Evolutionary conservation across 441 rosid species (phyloP), one percentile per base, ranked within the genome.

Genomic region (Hura crepitans): DNA sequence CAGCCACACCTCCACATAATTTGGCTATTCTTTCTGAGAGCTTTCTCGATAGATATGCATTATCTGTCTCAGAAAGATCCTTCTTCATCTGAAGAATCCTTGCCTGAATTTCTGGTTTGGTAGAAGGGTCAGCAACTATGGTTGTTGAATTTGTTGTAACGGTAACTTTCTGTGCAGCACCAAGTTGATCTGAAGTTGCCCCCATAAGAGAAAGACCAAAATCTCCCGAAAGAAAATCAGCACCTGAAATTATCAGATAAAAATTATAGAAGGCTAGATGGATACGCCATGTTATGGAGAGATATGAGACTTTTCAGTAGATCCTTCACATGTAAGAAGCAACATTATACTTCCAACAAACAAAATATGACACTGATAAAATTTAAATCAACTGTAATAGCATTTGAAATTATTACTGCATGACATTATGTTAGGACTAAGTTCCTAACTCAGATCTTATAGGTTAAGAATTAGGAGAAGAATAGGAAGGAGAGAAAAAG

Each of bases 61-160:
- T 88, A 74, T 83, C 92, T 31, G 86, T 87, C 85, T 83, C 95
- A 62, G 89, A 83, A 73, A 91, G 81, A 79, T 91, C 95, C 88
- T 86, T 89, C 81, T 91, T 93, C 77, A 89, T 88, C 86, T 89
- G 95, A 75, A 77, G 71, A 72, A 91, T 83, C 79, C 97, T 89
- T 37, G 96, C 93, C 79, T 79, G 92, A 73, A 91, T 86, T 83
- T 93, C 98, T n/a, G 91, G 82, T 86, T 86, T 91, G 23, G 87
- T 87, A 54, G 92, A 84, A 68, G 90, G 83, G 74, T 87, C 96
- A 12, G 97, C 93, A 62, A 93, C 84, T 74, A 93, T 81, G 59
- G 92, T 88, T 39, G 97, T 91, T 77, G 95, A 91, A 65, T 81
- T 86, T 65, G 84, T 82, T 60, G 93, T 84, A 73, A 88, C 53